Base-by-base conservation (phyloP, 2,329 filamentous ascomycete genomes). In the Colletotrichum agaves region DNA sequence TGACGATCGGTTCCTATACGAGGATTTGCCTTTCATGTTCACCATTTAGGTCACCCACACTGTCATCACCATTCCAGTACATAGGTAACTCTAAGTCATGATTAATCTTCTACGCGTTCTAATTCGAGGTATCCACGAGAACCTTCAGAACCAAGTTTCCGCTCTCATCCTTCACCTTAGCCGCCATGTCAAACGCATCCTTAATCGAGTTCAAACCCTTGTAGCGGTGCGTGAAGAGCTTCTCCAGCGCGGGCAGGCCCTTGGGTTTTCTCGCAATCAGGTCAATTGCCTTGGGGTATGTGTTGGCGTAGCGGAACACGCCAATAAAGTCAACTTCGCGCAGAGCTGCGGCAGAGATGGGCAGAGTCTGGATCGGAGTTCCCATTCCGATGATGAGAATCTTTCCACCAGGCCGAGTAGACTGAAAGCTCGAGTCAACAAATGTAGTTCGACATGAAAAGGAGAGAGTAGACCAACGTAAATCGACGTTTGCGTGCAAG, bases 131-230 rank as follows among this genome's bases (percentile, higher is more conserved):
- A 63, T 88, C 82, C 21, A 89, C 83, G 63, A 93, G 85, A 8
- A 94, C 92, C 81, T 94, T 94, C 70, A 94, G 81, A 6, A 94
- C 91, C 71, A 94, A 77, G 11, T 88, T 89, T 0, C 91, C 91
- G 15, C 87, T 79, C 23, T 88, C 88, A 71, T 94, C 92, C 74
- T 89, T 89, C 11, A 90, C 88, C 78, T 86, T 88, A 0, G 85
- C 89, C 0, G 92, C 92, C 87, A 93, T 90, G 53, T 88, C 85
- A 73, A 94, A 94, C 0, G 91, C 92, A 33, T 88, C 82, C n/a
- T 84, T 83, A 11, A 90, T 89, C 35, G 81, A 82, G 1, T 85
- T 86, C 55, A 94, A 78, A 0, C 91, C 91, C 53, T 81, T 83
- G 76, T 88, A 91, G 6, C 88, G 82, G 75, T 94, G 92, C 7